These are phyloP conservation scores for Termitomyces sp. DNA, from an alignment of 768 basidiomycete species.

Conservation along the genomic window DNA sequence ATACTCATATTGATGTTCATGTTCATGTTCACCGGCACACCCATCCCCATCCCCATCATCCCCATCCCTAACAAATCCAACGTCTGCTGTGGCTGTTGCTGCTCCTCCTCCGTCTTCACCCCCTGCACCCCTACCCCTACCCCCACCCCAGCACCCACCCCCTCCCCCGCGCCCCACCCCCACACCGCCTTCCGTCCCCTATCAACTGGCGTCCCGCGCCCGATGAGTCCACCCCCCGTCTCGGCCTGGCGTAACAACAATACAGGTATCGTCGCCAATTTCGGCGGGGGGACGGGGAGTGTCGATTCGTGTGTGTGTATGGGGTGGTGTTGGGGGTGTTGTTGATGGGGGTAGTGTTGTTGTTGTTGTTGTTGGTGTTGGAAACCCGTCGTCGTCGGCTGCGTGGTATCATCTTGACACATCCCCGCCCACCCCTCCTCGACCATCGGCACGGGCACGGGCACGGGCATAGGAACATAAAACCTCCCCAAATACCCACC, in stretches of 20 bases:
- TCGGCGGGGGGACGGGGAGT: slow-evolving; percentile 31
- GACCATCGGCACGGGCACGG: too few relatives aligned
- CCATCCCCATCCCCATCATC: not conserved
- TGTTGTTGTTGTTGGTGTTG: too few relatives aligned
- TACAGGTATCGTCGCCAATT: slow-evolving; percentile 28
- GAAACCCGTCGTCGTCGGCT: too few relatives aligned
- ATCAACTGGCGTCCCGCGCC: slow-evolving; percentile 33
- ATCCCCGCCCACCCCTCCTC: too few relatives aligned
- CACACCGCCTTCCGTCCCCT: slow-evolving; percentile 23
- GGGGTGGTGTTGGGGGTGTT: not conserved
- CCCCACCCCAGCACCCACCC: not conserved
- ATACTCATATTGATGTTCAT: slow-evolving; percentile 2
- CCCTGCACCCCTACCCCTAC: slow-evolving; percentile 6
- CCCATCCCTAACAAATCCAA: not conserved
- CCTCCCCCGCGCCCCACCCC: slow-evolving; percentile 16
- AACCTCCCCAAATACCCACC: slow-evolving; percentile 21
- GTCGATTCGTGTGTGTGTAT: slow-evolving; percentile 13
- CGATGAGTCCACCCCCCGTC: slow-evolving; percentile 24
- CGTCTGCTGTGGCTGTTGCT: not conserved
- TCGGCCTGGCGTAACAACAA: slow-evolving; percentile 23
- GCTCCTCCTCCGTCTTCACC: not conserved
- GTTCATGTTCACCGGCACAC: slow-evolving; percentile 2
- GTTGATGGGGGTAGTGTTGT: not conserved
- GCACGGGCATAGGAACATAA: slow-evolving; percentile 22
- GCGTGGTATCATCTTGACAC: too few relatives aligned